phyloP scores from a whole-genome alignment of 2,329 filamentous ascomycete species.

The Colletotrichum chlorophyti region DNA sequence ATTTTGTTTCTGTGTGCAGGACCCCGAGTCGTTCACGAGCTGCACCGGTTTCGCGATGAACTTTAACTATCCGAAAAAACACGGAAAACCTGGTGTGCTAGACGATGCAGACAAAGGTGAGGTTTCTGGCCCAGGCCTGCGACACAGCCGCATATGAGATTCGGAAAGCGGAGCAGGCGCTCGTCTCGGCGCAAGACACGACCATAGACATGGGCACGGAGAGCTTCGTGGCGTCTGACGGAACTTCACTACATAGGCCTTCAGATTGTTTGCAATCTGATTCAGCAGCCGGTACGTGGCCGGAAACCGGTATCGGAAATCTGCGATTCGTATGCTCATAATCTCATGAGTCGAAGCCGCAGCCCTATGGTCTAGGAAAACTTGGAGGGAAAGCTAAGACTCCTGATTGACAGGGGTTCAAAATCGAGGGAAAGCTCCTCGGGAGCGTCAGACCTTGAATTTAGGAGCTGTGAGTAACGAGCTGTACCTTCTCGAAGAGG shows the following conservation, averaged over 20 bases:
- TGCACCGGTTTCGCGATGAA: constrained; percentile 7
- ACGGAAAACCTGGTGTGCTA: not conserved
- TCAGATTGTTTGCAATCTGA: constrained; percentile 20
- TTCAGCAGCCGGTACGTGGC: not conserved
- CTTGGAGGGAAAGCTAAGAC: not conserved
- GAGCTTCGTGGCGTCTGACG: constrained; percentile 13
- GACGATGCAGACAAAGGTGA: not conserved
- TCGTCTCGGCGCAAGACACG: not conserved
- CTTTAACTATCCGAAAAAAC: not conserved
- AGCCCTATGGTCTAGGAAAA: too few species aligned
- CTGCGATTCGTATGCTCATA: constrained; percentile 6
- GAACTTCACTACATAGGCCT: constrained; percentile 1
- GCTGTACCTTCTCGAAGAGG: constrained; percentile 4
- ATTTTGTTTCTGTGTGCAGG: constrained; percentile 15
- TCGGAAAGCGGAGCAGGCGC: constrained; percentile 10
- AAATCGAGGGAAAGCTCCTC: constrained; percentile 8
- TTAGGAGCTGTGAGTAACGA: constrained; percentile 10
- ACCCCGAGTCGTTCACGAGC: not conserved
- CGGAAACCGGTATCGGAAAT: constrained; percentile 11
- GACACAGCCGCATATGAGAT: not conserved
- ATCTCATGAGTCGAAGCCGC: constrained; percentile 3
- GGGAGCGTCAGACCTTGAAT: constrained; percentile 11
- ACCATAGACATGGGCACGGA: not conserved
- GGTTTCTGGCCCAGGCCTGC: not conserved
- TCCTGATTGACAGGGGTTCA: constrained; percentile 1